phyloP scores from a whole-genome alignment of 768 basidiomycete genomes.

The Neoboletus brunneissimus region DNA sequence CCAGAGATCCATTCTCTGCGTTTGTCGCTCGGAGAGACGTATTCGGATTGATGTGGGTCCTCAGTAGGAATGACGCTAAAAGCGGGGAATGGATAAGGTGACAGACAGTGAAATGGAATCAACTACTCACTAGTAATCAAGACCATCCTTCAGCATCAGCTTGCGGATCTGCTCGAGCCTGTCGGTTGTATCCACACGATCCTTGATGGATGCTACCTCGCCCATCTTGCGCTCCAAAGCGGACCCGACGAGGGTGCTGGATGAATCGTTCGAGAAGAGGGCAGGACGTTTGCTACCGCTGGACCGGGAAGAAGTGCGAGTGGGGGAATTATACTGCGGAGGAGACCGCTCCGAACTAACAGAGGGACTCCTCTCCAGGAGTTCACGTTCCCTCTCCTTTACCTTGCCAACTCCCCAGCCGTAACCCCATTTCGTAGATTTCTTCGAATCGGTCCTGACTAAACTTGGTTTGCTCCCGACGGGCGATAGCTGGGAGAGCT shows the following conservation, averaged over 20 bases:
- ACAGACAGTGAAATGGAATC: neutral
- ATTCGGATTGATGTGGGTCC: slow-evolving; percentile 83
- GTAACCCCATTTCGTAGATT: slow-evolving; percentile 62
- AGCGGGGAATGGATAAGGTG: slow-evolving; percentile 6
- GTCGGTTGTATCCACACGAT: slow-evolving; percentile 55
- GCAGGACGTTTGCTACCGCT: slow-evolving; percentile 41
- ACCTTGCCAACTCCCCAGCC: slow-evolving; percentile 66
- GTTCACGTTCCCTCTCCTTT: slow-evolving; percentile 41
- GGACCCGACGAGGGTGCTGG: slow-evolving; percentile 73
- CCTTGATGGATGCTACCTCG: slow-evolving; percentile 54
- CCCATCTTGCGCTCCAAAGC: slow-evolving; percentile 67
- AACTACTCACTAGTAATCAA: slow-evolving; percentile 72
- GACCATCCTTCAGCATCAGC: slow-evolving; percentile 61
- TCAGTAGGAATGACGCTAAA: slow-evolving; percentile 72
- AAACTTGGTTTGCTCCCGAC: slow-evolving; percentile 41
- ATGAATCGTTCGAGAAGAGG: slow-evolving; percentile 57
- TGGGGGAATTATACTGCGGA: slow-evolving; percentile 31
- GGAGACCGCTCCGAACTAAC: slow-evolving; percentile 39
- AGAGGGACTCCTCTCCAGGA: slow-evolving; percentile 34
- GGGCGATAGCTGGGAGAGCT: slow-evolving; percentile 42
- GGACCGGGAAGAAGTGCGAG: slow-evolving; percentile 40
- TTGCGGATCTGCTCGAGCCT: slow-evolving; percentile 60
- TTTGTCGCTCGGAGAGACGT: slow-evolving; percentile 72
- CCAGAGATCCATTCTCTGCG: slow-evolving; percentile 76
- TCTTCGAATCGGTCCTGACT: slow-evolving; percentile 55